phyloP scores from a whole-genome alignment of 306 rosid genomes.

The Inga laurina region DNA sequence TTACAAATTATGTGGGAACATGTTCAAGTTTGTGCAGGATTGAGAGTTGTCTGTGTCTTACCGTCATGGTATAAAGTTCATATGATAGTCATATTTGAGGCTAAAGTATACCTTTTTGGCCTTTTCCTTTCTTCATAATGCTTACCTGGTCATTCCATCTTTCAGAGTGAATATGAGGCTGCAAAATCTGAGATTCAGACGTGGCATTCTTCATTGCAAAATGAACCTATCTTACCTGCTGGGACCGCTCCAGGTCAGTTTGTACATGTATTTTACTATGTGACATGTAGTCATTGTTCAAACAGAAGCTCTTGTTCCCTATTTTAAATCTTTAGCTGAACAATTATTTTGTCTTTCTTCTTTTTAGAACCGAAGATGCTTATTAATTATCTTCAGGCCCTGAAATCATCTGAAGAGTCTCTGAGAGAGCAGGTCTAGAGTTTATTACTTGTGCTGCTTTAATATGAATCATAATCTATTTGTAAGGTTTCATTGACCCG shows the following conservation, averaged over 20 bases:
- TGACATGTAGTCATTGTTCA: slow-evolving; percentile 14
- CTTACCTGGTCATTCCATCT: slow-evolving; percentile 35
- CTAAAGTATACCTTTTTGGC: slow-evolving; percentile 14
- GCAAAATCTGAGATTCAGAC: slow-evolving; percentile 83
- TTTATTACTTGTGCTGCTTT: not conserved
- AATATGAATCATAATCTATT: slow-evolving; percentile 18
- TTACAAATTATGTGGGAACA: not conserved
- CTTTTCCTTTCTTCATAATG: slow-evolving; percentile 8
- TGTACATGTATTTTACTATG: slow-evolving; percentile 23
- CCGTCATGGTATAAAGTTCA: not conserved
- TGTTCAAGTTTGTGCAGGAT: not conserved
- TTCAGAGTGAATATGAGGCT: slow-evolving; percentile 72
- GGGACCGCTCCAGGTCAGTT: slow-evolving; percentile 78
- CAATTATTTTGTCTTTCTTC: slow-evolving; percentile 31
- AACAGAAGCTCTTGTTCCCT: slow-evolving; percentile 6
- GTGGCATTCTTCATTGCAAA: slow-evolving; percentile 83
- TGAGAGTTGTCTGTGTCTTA: not conserved
- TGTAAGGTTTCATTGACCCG: slow-evolving; percentile 19
- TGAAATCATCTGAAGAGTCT: slow-evolving; percentile 85
- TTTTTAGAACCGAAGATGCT: slow-evolving; percentile 73
- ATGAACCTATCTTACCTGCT: slow-evolving; percentile 62
- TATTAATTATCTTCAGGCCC: slow-evolving; percentile 68
- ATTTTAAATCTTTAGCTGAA: slow-evolving; percentile 17
- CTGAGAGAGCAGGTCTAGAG: slow-evolving; percentile 79
- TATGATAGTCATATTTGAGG: slow-evolving; percentile 25